phyloP scores from a whole-genome alignment of 176 grass and related monocot species.

The Musa schizocarpa region DNA sequence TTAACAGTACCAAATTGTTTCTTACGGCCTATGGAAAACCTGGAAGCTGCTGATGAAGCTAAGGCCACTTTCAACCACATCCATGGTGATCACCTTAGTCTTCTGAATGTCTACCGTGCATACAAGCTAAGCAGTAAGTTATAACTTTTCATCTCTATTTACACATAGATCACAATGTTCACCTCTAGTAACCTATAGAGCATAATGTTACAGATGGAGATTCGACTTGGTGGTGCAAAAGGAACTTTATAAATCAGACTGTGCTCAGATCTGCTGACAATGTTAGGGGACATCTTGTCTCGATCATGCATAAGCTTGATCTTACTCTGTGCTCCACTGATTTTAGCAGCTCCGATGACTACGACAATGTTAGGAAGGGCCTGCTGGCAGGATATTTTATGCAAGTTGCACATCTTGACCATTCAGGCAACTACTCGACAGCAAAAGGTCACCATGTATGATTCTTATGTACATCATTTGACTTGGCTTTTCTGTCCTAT shows the following conservation, averaged over 20 bases:
- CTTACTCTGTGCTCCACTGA: slow-evolving; percentile 6
- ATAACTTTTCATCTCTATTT: neutral
- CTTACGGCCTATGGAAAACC: slow-evolving; percentile 14
- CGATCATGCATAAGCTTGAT: slow-evolving; percentile 5
- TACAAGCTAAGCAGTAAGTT: slow-evolving; percentile 18
- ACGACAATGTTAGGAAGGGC: slow-evolving; percentile 9
- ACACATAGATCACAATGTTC: neutral
- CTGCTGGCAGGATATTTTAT: slow-evolving; percentile 23
- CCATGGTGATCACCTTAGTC: slow-evolving; percentile 23
- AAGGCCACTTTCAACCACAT: slow-evolving; percentile 12
- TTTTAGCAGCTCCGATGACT: neutral
- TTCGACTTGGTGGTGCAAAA: slow-evolving; percentile 23
- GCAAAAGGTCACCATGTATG: slow-evolving; percentile 16
- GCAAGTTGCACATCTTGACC: slow-evolving; percentile 12
- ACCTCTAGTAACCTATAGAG: neutral
- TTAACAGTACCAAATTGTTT: slow-evolving; percentile 23
- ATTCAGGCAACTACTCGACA: neutral
- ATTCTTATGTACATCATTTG: neutral
- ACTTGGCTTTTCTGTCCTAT: neutral
- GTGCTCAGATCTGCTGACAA: slow-evolving; percentile 7
- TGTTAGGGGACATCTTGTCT: slow-evolving; percentile 1
- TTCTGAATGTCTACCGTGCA: slow-evolving; percentile 19
- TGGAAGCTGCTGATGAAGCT: slow-evolving; percentile 12
- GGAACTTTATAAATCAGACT: slow-evolving; percentile 17
- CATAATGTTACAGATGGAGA: slow-evolving; percentile 7